A percentile compares a stretch with the other conserved stretches of the same genome.
Conservation (phyloP, 495 filamentous ascomycete genomes). For the Cercophora newfieldiana region DNA sequence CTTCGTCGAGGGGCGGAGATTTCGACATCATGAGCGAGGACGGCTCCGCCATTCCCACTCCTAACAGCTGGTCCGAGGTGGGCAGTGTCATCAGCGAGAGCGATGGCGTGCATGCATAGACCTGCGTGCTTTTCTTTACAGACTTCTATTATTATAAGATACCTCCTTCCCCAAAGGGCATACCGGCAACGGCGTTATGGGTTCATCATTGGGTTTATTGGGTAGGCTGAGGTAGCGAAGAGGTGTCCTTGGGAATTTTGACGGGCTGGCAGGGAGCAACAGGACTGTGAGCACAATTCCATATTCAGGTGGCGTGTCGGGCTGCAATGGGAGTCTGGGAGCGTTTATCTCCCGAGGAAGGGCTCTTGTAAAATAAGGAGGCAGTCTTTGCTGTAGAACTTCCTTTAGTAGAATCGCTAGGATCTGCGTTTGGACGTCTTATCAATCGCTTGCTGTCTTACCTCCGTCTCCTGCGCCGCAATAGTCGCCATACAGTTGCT, state of each 20-base stretch:
- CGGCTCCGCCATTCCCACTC: conserved; percentile 61
- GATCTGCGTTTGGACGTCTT: neutral
- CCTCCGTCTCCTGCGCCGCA: neutral
- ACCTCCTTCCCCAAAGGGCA: conserved; percentile 3
- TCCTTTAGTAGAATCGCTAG: neutral
- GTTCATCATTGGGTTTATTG: neutral
- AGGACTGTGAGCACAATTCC: neutral
- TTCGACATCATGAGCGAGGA: conserved; percentile 68
- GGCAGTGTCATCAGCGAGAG: conserved; percentile 69
- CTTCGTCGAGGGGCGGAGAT: conserved; percentile 31
- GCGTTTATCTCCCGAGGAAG: neutral
- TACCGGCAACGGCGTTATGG: neutral
- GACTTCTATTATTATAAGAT: neutral
- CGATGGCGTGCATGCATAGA: conserved; percentile 41
- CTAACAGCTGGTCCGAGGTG: conserved; percentile 76
- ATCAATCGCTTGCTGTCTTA: neutral
- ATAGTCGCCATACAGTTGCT: conserved; percentile 56
- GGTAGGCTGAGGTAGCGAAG: neutral
- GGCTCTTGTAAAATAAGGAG: neutral
- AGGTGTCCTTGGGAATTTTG: neutral
- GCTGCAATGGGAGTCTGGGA: neutral
- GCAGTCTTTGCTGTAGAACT: neutral
- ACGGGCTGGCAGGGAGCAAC: neutral
- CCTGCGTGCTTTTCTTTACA: neutral
- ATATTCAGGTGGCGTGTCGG: neutral